phyloP scores from a whole-genome alignment of 352 stramenopile species.

The Globisporangium takayamanum region DNA sequence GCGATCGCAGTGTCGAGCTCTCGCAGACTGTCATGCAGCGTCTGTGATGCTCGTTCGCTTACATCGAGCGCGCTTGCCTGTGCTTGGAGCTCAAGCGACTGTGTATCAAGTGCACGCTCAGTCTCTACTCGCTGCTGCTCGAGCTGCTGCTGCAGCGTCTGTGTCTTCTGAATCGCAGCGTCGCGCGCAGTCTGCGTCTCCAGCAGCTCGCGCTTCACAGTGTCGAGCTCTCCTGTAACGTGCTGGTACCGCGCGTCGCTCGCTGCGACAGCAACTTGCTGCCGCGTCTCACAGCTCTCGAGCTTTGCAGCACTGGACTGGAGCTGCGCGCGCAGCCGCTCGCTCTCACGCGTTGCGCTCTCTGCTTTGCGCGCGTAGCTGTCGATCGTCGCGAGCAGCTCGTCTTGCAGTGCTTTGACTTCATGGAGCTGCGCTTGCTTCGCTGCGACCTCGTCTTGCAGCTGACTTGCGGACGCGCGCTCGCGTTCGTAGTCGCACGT shows the following conservation, averaged over 20 bases:
- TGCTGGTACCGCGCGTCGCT: conserved; percentile 4
- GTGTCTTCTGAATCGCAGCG: conserved; percentile 12
- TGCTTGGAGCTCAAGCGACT: conserved; percentile 12
- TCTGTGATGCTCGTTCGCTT: conserved; percentile 14
- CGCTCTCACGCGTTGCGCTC: conserved; percentile 20
- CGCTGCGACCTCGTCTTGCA: conserved; percentile 18
- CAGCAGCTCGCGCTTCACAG: conserved; percentile 5
- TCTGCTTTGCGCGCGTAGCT: conserved; percentile 29
- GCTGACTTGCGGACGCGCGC: conserved; percentile 1
- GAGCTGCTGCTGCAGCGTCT: conserved; percentile 15
- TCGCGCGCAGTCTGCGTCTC: conserved; percentile 12
- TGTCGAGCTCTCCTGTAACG: conserved; percentile 5
- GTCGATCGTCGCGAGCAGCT: conserved; percentile 52
- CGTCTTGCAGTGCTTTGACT: conserved; percentile 61
- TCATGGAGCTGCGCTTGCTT: conserved; percentile 43
- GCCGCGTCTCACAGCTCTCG: conserved; percentile 12
- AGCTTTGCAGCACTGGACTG: background rate
- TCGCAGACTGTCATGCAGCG: conserved; percentile 20
- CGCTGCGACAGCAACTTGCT: background rate
- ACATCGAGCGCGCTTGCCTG: conserved; percentile 10
- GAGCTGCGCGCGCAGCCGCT: conserved; percentile 23
- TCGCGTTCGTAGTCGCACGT: conserved; percentile 19
- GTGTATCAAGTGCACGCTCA: conserved; percentile 11
- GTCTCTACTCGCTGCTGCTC: conserved; percentile 14
- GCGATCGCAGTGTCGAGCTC: conserved; percentile 33